Percentiles rank a stretch among this genome's conserved stretches.
These are phyloP conservation scores for Lichtheimia corymbifera DNA, from an alignment of 371 early-diverging fungal genomes.

Conservation along the genomic window DNA sequence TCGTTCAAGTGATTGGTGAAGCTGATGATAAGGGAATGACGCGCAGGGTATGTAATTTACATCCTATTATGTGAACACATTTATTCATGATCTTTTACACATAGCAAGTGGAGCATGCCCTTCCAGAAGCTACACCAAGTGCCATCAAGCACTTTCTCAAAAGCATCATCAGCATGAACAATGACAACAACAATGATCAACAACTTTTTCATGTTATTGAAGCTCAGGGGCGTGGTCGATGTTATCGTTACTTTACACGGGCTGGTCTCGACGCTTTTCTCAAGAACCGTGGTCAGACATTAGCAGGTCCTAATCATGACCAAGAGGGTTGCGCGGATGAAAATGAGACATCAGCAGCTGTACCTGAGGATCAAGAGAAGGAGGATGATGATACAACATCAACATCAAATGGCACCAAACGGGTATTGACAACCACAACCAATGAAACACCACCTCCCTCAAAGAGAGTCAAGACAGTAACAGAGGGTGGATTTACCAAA, in stretches of 20 bases:
- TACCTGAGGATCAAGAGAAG: background rate
- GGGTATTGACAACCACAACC: background rate
- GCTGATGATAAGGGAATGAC: conserved; percentile 8
- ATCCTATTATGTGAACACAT: background rate
- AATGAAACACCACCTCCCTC: background rate
- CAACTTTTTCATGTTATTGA: conserved; percentile 11
- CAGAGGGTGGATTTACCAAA: background rate
- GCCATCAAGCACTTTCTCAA: background rate
- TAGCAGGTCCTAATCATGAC: background rate
- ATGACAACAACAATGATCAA: background rate
- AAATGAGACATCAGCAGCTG: too few relatives aligned
- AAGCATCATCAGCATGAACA: background rate
- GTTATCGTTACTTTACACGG: conserved; percentile 19
- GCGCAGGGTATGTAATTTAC: conserved; percentile 4
- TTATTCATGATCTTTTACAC: background rate
- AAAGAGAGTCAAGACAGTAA: background rate
- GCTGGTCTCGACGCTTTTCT: conserved; percentile 8
- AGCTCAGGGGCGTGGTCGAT: conserved; percentile 7
- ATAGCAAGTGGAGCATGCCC: background rate
- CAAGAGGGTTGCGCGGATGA: too few relatives aligned
- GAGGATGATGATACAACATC: background rate
- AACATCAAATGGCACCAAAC: background rate
- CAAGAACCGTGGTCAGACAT: background rate
- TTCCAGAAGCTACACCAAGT: conserved; percentile 1
- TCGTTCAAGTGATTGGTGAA: background rate